Percentiles rank a stretch among this genome's conserved stretches.
These are phyloP conservation scores for Heritiera fomes DNA, from an alignment of 345 rosid genomes.

Conservation along the genomic window DNA sequence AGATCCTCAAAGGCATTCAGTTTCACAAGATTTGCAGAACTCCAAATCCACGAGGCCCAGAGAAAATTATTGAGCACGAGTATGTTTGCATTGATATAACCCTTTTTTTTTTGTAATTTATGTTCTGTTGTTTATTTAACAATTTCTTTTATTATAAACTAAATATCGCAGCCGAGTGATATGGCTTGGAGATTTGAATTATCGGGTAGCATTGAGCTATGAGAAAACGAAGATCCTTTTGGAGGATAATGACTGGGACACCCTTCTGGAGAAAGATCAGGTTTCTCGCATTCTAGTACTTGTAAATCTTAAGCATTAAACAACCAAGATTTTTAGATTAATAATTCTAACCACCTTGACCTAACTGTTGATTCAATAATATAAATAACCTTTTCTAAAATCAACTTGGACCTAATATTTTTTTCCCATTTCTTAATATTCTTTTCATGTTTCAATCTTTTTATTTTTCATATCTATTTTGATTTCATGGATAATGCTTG, in stretches of 20 bases:
- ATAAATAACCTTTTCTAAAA: background rate
- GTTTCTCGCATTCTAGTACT: conserved; percentile 32
- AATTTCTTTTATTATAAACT: background rate
- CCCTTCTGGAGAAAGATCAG: conserved; percentile 87
- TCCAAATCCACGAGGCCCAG: conserved; percentile 59
- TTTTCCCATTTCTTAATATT: background rate
- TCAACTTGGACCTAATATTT: background rate
- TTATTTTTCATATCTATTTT: background rate
- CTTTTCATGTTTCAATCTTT: background rate
- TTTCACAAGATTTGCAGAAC: conserved; percentile 73
- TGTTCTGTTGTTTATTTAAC: background rate
- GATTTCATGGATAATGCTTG: background rate
- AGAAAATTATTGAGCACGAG: conserved; percentile 80
- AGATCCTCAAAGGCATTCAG: conserved; percentile 72
- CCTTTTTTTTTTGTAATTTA: background rate
- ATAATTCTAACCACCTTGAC: background rate
- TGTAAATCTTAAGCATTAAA: background rate
- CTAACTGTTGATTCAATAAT: background rate
- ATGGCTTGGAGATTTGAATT: conserved; percentile 96
- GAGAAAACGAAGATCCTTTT: conserved; percentile 69
- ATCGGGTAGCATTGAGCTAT: conserved; percentile 75
- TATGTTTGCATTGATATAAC: conserved; percentile 32
- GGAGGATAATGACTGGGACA: conserved; percentile 80
- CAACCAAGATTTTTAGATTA: background rate
- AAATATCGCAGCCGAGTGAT: conserved; percentile 62